Conservation (phyloP, 345 rosid genomes). For the Populus pruinosa region DNA sequence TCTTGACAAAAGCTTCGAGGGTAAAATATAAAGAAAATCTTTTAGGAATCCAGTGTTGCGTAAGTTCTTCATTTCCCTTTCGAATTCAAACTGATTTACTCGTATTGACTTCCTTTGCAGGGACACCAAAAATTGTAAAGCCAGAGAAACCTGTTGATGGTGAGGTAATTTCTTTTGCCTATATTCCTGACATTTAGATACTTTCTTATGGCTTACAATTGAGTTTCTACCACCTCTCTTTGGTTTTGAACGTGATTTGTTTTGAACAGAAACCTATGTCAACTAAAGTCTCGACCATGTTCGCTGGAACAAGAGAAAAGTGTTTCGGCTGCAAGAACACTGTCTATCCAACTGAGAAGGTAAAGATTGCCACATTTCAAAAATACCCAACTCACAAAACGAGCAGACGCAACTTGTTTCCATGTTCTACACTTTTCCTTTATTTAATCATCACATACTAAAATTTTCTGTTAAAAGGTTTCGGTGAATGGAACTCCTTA, state of each 20-base stretch:
- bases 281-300: conserved; percentile 79
- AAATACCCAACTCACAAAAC: not conserved
- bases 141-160: conserved; percentile 69
- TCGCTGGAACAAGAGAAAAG: conserved; percentile 90
- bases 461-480: conserved; percentile 45
- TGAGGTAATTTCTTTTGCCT: conserved; percentile 50
- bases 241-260: conserved; percentile 2
- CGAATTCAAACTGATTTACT: conserved; percentile 9
- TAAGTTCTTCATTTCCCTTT: not conserved
- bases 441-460: not conserved
- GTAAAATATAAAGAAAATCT: conserved; percentile 24
- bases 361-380: conserved; percentile 16
- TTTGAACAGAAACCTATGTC: conserved; percentile 63
- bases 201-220: not conserved
- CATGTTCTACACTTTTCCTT: not conserved
- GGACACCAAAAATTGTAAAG: conserved; percentile 83
- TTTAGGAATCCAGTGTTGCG: not conserved
- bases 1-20: conserved; percentile 96
- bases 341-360: conserved; percentile 94
- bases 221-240: not conserved
- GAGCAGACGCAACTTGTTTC: not conserved
- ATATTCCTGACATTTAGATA: not conserved
- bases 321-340: conserved; percentile 84
- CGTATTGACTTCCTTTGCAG: conserved; percentile 36
- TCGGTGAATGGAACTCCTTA: conserved; percentile 91